Base-by-base conservation (phyloP, 2,329 filamentous ascomycete species). In the Alternaria consortialis region DNA sequence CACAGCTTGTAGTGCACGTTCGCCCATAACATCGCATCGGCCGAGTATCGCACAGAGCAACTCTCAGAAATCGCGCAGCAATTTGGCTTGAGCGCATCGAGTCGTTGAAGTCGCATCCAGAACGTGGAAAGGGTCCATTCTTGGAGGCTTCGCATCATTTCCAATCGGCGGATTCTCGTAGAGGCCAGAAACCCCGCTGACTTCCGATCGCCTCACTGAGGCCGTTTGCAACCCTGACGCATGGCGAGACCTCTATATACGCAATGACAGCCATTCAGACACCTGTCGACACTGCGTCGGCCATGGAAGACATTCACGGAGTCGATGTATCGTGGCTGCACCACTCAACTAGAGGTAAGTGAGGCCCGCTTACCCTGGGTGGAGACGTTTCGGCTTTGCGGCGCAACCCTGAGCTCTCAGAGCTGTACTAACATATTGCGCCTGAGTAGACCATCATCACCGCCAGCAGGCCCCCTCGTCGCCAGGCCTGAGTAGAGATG, bases 291-390 rank as follows among this genome's bases (percentile, higher is more conserved):
- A 54, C 60, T 29, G 65, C 65, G 53, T 64, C 69, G 51, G 64
- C 63, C 59, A 94, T 94, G 92, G 92, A 94, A 80, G 89, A 91
- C 71, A 87, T 92, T 67, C 89, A 93, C 78, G 90, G 90, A 68
- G 87, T 96, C 74, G 93, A 97, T 80, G 92, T 96, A 75, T 93
- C 91, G 80, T 97, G 93, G 93, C 91, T 96, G 84, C 91, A 95
- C 80, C 91, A 91, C 76, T 88, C 90, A 70, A 88, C 89, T 66
- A 93, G 91, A 90, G 92, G 93, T 92, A 84, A 80, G 93, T 92
- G 84, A 80, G 85, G 58, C 64, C 80, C 63, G 67, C 66, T 66
- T 65, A 66, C 69, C 52, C 68, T 71, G 58, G 37, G 53, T 60
- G 53, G 58, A 73, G 65, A 66, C 69, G 48, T 40, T 56, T 60